Conservation (phyloP, 179 eudicot species). For the Heliamphora pulchella region DNA sequence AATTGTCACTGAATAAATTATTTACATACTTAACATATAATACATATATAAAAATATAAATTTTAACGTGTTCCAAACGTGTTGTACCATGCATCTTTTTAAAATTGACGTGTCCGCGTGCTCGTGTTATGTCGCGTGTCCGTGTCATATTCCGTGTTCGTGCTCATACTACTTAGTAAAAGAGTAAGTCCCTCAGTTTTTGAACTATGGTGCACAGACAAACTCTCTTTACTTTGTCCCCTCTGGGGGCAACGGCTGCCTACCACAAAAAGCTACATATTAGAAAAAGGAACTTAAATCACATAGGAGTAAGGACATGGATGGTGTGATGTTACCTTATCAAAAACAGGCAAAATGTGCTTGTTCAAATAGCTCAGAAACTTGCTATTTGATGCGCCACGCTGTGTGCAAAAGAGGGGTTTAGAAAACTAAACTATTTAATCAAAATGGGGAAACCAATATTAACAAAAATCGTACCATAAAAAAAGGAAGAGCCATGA, state of each 20-base stretch:
- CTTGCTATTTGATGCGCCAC: conserved; percentile 89
- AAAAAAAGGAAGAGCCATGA: conserved; percentile 79
- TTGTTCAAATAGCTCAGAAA: conserved; percentile 74
- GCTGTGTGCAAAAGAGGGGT: conserved; percentile 35
- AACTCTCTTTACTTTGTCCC: too few species aligned
- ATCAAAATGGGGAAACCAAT: background rate
- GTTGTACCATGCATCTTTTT: too few species aligned
- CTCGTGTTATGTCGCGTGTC: too few species aligned
- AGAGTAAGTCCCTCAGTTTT: too few species aligned
- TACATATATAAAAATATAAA: too few species aligned
- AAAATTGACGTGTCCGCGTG: too few species aligned
- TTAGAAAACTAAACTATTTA: background rate
- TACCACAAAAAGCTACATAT: background rate
- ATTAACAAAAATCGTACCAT: conserved; percentile 33
- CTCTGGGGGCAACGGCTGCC: background rate
- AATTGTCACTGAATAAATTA: too few species aligned
- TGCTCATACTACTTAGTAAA: too few species aligned
- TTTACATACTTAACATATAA: too few species aligned
- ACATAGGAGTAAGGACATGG: background rate
- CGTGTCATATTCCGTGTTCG: too few species aligned
- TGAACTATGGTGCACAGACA: too few species aligned
- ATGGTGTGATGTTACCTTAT: conserved; percentile 49
- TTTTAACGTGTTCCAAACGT: too few species aligned
- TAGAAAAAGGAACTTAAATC: background rate
- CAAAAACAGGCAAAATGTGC: conserved; percentile 80